phyloP scores from a whole-genome alignment of 2,329 filamentous ascomycete genomes.

The Lasiodiplodia sp. region DNA sequence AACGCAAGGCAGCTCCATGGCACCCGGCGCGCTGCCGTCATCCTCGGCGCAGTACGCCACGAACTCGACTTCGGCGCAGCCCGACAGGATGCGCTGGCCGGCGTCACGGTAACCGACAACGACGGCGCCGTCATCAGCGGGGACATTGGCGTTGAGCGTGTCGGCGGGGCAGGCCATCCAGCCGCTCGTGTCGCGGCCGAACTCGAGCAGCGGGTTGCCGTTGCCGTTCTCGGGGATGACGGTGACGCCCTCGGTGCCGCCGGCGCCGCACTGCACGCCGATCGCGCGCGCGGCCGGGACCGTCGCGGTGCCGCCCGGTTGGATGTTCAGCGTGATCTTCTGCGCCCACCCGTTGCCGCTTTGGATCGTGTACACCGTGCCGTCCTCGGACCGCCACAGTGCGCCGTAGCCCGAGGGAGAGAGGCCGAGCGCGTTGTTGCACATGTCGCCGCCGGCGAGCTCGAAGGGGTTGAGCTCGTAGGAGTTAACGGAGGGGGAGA shows the following conservation, averaged over 20 bases:
- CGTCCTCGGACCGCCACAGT: not conserved
- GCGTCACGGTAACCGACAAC: not conserved
- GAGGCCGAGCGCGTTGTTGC: not conserved
- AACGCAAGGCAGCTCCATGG: not conserved
- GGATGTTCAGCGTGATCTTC: not conserved
- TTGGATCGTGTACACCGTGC: not conserved
- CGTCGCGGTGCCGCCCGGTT: not conserved
- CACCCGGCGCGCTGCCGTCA: not conserved
- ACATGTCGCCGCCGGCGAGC: not conserved
- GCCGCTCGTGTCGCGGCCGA: not conserved
- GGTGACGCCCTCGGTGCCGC: not conserved
- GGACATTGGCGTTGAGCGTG: not conserved
- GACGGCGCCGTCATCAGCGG: not conserved
- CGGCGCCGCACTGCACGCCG: not conserved
- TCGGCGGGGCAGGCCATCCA: slow-evolving; percentile 4
- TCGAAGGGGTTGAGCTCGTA: not conserved
- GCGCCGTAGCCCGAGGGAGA: not conserved
- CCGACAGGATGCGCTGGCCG: not conserved
- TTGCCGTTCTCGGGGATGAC: not conserved
- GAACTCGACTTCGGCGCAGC: not conserved
- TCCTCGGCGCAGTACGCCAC: not conserved
- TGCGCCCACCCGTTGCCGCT: not conserved
- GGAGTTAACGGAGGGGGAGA: not conserved
- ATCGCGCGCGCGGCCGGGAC: not conserved
- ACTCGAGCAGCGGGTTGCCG: not conserved